These are phyloP conservation scores for Ligustrum vulgare DNA, from an alignment of 257 asterid species.

Conservation along the genomic window DNA sequence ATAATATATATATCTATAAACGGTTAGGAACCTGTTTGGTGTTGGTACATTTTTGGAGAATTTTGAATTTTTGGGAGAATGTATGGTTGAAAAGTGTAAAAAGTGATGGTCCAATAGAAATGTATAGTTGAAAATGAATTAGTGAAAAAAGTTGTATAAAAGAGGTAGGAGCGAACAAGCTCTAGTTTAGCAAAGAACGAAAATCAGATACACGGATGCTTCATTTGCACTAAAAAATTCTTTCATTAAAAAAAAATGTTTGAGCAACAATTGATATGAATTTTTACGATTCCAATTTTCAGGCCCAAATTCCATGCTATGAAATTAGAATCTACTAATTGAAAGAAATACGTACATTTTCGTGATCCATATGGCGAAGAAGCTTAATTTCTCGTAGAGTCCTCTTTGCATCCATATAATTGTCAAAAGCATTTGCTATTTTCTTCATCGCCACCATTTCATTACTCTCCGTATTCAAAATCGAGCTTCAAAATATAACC, in stretches of 20 bases:
- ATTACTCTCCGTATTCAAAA: constrained; percentile 73
- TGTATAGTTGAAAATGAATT: no score
- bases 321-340: background rate
- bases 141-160: no score
- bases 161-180: no score
- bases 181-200: background rate
- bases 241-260: no score
- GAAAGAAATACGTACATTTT: constrained; percentile 54
- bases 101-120: no score
- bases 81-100: no score
- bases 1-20: no score
- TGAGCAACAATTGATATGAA: background rate
- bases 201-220: background rate
- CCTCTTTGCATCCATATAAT: constrained; percentile 89
- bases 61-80: no score
- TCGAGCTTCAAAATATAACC: constrained; percentile 56
- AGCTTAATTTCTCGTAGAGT: constrained; percentile 94
- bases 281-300: background rate
- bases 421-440: constrained; percentile 89
- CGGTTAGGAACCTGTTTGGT: no score
- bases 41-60: no score
- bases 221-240: background rate
- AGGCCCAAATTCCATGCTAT: background rate
- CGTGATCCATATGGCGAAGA: constrained; percentile 95
- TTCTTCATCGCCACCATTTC: constrained; percentile 97